Conservation (phyloP, 2,329 filamentous ascomycete species). For the Paecilomyces sp. region DNA sequence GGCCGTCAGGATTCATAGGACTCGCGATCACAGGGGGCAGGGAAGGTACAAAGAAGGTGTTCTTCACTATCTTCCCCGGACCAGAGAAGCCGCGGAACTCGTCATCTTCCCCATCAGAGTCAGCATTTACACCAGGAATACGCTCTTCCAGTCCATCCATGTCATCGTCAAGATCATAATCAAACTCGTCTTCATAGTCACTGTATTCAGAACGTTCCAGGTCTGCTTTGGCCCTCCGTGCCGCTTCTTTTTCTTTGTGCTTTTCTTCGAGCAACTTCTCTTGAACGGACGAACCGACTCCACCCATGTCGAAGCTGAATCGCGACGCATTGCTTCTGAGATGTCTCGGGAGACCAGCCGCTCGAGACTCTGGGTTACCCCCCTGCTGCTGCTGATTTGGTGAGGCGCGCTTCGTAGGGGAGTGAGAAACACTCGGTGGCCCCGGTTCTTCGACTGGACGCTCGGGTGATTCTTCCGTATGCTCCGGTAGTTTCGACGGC, state of each 20-base stretch:
- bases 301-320: slow-evolving; percentile 59
- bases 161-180: slow-evolving; percentile 36
- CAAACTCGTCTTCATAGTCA: slow-evolving; percentile 38
- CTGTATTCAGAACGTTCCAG: slow-evolving; percentile 25
- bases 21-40: slow-evolving; percentile 30
- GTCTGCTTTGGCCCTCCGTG: slow-evolving; percentile 24
- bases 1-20: slow-evolving; percentile 19
- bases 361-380: slow-evolving; percentile 21
- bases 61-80: slow-evolving; percentile 15
- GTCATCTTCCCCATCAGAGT: slow-evolving; percentile 37
- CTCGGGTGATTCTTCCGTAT: slow-evolving; percentile 8
- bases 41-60: slow-evolving; percentile 26
- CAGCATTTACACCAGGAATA: slow-evolving; percentile 43
- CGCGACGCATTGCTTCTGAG: slow-evolving; percentile 53
- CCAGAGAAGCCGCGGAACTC: slow-evolving; percentile 23
- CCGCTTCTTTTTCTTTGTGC: slow-evolving; percentile 49
- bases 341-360: slow-evolving; percentile 36
- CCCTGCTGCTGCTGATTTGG: slow-evolving; percentile 17
- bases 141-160: slow-evolving; percentile 39
- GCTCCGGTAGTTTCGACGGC: slow-evolving; percentile 26
- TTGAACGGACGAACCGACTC: slow-evolving; percentile 51
- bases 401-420: slow-evolving; percentile 2
- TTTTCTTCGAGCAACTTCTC: slow-evolving; percentile 58
- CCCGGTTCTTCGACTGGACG: slow-evolving; percentile 3
- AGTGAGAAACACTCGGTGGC: slow-evolving; percentile 3